A percentile compares a stretch with the other conserved stretches of the same genome.
phyloP scores from a whole-genome alignment of 306 rosid genomes.

The Cucurbita moschata region DNA sequence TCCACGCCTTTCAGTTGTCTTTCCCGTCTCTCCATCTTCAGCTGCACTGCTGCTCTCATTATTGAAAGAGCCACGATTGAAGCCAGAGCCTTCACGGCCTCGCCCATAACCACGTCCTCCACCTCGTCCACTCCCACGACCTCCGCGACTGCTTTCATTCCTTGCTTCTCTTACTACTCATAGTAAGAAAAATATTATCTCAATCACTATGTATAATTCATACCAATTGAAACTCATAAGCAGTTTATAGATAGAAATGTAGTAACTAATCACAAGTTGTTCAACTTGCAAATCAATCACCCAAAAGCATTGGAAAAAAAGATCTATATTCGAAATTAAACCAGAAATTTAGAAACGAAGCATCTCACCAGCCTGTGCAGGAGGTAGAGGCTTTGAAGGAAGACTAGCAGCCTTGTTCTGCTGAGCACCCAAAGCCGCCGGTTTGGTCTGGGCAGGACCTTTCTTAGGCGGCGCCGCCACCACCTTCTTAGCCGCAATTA shows the following conservation, averaged over 20 bases:
- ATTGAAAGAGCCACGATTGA: conserved; percentile 29
- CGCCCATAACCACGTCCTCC: conserved; percentile 26
- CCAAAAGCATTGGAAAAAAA: background rate
- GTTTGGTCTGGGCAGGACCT: conserved; percentile 22
- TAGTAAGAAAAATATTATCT: background rate
- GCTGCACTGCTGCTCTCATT: conserved; percentile 30
- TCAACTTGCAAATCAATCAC: background rate
- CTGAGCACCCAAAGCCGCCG: conserved; percentile 10
- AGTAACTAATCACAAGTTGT: background rate
- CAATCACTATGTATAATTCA: background rate
- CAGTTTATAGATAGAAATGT: background rate
- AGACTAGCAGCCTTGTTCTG: conserved; percentile 43
- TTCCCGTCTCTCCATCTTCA: conserved; percentile 57
- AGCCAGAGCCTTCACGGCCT: conserved; percentile 34
- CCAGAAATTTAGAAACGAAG: background rate
- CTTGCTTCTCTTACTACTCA: conserved; percentile 63
- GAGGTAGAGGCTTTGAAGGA: conserved; percentile 76
- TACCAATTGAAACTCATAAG: background rate
- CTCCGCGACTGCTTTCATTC: conserved; percentile 50
- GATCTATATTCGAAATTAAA: background rate
- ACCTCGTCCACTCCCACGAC: conserved; percentile 56
- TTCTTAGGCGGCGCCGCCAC: conserved; percentile 29
- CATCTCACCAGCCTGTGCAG: conserved; percentile 65
- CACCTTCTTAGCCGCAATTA: conserved; percentile 42
- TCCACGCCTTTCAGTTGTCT: conserved; percentile 39